Evolutionary conservation across 768 basidiomycete genomes (phyloP).

Genomic region (Amylocystis lapponica): DNA sequence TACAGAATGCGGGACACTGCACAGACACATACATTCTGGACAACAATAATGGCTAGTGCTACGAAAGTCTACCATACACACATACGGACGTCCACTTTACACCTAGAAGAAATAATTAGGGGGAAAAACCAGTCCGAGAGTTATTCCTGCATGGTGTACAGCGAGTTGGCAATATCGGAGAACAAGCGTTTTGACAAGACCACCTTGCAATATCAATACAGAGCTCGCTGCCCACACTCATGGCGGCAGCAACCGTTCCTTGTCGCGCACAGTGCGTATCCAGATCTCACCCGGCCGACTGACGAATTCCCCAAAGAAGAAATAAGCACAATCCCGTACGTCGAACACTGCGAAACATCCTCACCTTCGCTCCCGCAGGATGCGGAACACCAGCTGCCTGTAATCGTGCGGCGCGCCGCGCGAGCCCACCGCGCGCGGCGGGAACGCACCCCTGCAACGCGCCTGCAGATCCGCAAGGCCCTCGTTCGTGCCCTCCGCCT

Average conservation of each 20-base stretch:
- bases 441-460: constrained; percentile 67
- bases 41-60: too few species aligned
- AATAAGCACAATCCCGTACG: constrained; percentile 3
- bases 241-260: constrained; percentile 48
- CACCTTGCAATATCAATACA: too few species aligned
- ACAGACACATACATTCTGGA: too few species aligned
- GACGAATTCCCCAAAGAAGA: constrained; percentile 3
- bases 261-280: constrained; percentile 60
- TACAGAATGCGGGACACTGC: too few species aligned
- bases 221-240: too few species aligned
- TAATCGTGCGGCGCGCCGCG: constrained; percentile 26
- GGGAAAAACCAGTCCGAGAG: too few species aligned
- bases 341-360: constrained; percentile 15
- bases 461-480: constrained; percentile 71
- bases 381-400: constrained; percentile 55
- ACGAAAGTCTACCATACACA: too few species aligned
- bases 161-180: too few species aligned
- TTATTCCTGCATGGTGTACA: too few species aligned
- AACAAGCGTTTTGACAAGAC: too few species aligned
- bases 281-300: constrained; percentile 74
- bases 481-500: constrained; percentile 86
- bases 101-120: too few species aligned
- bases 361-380: constrained; percentile 76
- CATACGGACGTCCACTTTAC: too few species aligned
- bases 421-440: constrained; percentile 44